These are phyloP conservation scores for Leishmania major DNA, from an alignment of 208 protist species.

Conservation along the genomic window DNA sequence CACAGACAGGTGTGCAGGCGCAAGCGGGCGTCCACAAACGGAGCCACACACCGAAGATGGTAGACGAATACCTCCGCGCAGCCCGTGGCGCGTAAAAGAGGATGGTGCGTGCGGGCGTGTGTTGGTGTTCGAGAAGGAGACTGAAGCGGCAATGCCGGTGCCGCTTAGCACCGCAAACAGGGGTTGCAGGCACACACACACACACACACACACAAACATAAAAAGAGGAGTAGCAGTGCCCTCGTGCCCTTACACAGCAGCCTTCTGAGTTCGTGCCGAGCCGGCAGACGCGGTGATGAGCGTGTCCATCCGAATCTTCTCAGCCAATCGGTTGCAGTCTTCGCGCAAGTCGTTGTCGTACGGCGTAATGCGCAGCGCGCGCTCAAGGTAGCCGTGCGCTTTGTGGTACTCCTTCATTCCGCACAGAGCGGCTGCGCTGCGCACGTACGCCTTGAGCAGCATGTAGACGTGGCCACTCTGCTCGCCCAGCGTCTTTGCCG, in stretches of 20 bases:
- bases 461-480: constrained; percentile 88
- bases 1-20: not conserved
- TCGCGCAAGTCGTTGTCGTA: constrained; percentile 92
- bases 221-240: not conserved
- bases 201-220: not conserved
- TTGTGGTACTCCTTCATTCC: constrained; percentile 79
- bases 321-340: constrained; percentile 82
- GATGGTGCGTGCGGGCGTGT: not conserved
- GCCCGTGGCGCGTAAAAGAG: not conserved
- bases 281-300: constrained; percentile 73
- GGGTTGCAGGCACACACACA: not conserved
- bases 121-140: not conserved
- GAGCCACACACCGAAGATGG: not conserved
- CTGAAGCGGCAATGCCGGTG: not conserved
- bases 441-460: constrained; percentile 92
- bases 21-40: not conserved
- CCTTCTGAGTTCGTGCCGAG: not conserved
- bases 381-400: constrained; percentile 76
- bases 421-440: constrained; percentile 79
- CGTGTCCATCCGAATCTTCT: constrained; percentile 91
- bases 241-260: constrained; percentile 3
- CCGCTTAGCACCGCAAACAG: not conserved
- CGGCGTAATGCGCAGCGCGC: constrained; percentile 88
- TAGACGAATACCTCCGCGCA: not conserved
- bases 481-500: constrained; percentile 68